Evolutionary conservation across 805 yeast species (phyloP), one percentile per base, ranked within the genome.

Genomic region (Kodamaea lidongshanica): DNA sequence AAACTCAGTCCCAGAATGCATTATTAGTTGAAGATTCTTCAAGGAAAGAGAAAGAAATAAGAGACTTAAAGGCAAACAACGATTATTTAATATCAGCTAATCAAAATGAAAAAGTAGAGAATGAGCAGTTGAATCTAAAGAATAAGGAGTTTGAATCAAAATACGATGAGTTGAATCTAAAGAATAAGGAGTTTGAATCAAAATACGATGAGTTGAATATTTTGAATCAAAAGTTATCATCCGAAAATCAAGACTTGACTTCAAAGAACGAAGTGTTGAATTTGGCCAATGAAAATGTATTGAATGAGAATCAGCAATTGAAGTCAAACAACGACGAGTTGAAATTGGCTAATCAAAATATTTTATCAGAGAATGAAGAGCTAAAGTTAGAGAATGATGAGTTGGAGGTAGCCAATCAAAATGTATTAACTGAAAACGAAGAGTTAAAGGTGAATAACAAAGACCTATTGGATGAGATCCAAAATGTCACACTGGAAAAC

Each of bases 121-220:
- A 28, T n/a, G 28, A 22, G 16, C 24, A 33, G 6, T 28, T 46
- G 19, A 23, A 37, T 8, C 27, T 33, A 15, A 48, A 44, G 11
- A 14, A 35, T 5, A 28, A 19, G 5, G 23, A 38, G 12, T 35
- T 39, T 37, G 35, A 41, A 32, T 24, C 30, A 6, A 39, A 38
- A 15, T 35, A 36, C 21, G 35, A 41, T 28, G 53, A 56, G 30
- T 37, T n/a, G 62, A 33, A 50, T 46, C 29, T 35, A 34, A 28
- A 10, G 21, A 19, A 19, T 8, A 19, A 19, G n/a, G 21, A 19
- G 21, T 19, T 19, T 19, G 21, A 19, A n/a, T n/a, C 10, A 8
- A n/a, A 19, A 19, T 8, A 19, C 10, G 21, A 19, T 8, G 10
- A n/a, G 21, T 8, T 19, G 21, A 19, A n/a, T 8, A 19, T 19